Base-by-base conservation (phyloP, 78 protist species). In the Dictyostelium intermedium region DNA sequence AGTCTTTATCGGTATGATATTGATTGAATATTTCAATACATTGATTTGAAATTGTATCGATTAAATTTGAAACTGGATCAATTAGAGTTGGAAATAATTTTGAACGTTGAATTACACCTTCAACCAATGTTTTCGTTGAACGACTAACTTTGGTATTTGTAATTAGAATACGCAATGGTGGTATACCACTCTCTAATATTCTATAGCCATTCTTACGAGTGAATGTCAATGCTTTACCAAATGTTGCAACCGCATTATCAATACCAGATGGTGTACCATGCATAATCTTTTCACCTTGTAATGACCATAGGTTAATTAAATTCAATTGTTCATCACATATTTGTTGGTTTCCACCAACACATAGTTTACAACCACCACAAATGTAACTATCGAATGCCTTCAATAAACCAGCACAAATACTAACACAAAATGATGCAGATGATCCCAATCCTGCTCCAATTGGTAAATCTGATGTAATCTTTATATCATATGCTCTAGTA, bases 381-480 rank as follows among this genome's bases (percentile, higher is more conserved):
- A 85, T 82, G 53, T 92, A 83, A 10, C 73, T 47, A 66, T 85
- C 95, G 16, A 91, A 61, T 25, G 70, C 63, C 10, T 77, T 14
- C 47, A 96, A 73, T 35, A 96, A 66, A 30, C 72, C 96, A 8
- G 96, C 87, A 25, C 87, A 79, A 14, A 93, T 9, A 66, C 96
- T 60, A 20, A 96, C 97, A 83, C 91, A 63, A 86, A 92, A 96
- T 18, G 96, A 74, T n/a, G 96, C 97, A 1, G 96, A 91, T n/a
- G 96, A 93, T 10, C 97, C 97, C 16, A 96, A 78, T n/a, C 97
- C 97, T 5, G 96, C 95, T n/a, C 97, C 97, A 47, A 96, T 80
- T n/a, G 95, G 97, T 60, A 96, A 79, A 2, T 56, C 81, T 20
- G 91, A 56, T 32, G 63, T 25, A 18, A 85, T 61, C n/a, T 87